Evolutionary conservation across 164 flowering plant species (phyloP).

Genomic region (Umbilicus rupestris): DNA sequence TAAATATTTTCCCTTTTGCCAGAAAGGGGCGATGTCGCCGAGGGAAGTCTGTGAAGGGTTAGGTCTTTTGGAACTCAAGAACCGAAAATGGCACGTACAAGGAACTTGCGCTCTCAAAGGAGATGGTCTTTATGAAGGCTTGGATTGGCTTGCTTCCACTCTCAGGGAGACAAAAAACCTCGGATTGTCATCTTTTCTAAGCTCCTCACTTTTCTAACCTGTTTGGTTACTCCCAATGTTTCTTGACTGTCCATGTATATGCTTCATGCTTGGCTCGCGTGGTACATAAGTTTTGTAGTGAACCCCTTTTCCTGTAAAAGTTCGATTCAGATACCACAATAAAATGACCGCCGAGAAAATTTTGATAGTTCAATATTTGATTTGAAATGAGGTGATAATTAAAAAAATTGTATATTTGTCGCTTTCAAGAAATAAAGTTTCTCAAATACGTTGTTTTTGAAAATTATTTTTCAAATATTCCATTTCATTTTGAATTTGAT

Average conservation of each 20-base stretch:
- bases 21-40: conserved; percentile 97
- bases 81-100: conserved; percentile 94
- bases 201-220: not conserved
- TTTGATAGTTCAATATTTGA: no score
- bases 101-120: conserved; percentile 89
- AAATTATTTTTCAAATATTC: no score
- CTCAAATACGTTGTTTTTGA: no score
- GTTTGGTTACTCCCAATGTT: no score
- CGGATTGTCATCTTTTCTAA: conserved; percentile 24
- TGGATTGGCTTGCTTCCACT: conserved; percentile 86
- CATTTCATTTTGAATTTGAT: no score
- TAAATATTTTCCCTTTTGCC: conserved; percentile 1
- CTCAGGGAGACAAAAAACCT: conserved; percentile 70
- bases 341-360: no score
- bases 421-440: no score
- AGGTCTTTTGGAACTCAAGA: conserved; percentile 75
- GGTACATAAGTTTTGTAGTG: conserved; percentile 1
- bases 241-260: not conserved
- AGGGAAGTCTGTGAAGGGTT: conserved; percentile 91
- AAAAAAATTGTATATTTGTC: no score
- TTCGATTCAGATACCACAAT: no score
- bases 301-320: no score
- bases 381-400: no score
- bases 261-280: not conserved
- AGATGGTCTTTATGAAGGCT: conserved; percentile 93